phyloP scores from a whole-genome alignment of 257 asterid genomes.

The Nicotiana undulata region DNA sequence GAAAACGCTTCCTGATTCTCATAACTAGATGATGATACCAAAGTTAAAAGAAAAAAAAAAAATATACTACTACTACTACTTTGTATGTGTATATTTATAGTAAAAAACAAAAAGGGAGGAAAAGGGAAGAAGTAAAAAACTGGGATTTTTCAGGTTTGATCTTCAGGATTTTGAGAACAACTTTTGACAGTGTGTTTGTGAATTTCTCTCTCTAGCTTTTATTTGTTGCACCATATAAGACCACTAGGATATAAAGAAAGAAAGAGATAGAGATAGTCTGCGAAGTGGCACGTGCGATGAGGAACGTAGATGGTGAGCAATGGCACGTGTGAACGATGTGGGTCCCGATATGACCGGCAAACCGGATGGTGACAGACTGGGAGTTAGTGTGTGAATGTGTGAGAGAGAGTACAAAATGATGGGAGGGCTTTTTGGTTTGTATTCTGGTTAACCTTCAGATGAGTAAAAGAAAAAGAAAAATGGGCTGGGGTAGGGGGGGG shows the following conservation, averaged over 20 bases:
- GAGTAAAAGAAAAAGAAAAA: background rate
- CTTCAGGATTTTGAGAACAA: background rate
- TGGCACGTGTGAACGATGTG: background rate
- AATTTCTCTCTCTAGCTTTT: conserved; percentile 51
- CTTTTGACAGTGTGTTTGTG: background rate
- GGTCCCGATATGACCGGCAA: conserved; percentile 17
- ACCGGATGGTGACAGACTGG: conserved; percentile 28
- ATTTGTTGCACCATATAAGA: conserved; percentile 71
- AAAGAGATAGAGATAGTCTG: conserved; percentile 9
- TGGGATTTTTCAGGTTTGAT: background rate
- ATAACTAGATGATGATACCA: conserved; percentile 11
- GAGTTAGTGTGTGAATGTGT: background rate
- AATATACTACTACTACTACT: no score
- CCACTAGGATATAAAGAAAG: conserved; percentile 14
- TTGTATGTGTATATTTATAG: background rate
- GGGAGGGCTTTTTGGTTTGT: background rate
- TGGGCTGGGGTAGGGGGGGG: no score
- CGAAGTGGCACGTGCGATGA: conserved; percentile 19
- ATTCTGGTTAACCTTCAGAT: background rate
- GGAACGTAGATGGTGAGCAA: conserved; percentile 1
- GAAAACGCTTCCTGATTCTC: conserved; percentile 72
- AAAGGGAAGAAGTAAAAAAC: background rate
- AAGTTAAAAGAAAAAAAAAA: background rate
- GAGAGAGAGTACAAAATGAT: background rate
- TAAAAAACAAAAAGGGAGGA: background rate